Evolutionary conservation across 768 basidiomycete genomes (phyloP).

Genomic region (Mrakia hoshinonis): DNA sequence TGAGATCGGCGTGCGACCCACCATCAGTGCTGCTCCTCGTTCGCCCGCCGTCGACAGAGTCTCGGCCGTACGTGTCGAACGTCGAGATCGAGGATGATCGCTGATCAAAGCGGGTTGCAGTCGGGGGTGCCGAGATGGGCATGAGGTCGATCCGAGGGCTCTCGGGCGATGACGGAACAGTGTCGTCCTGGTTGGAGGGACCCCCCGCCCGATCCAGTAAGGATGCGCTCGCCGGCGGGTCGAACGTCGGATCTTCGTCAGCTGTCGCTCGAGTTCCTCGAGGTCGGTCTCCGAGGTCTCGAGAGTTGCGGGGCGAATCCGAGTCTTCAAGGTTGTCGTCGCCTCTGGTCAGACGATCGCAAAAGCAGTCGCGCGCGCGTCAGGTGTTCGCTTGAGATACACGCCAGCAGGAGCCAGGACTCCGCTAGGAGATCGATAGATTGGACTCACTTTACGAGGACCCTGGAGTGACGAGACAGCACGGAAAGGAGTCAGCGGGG

Average conservation of each 20-base stretch:
- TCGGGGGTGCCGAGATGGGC: not conserved
- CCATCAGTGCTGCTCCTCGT: not conserved
- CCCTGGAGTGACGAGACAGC: not conserved
- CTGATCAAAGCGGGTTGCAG: not conserved
- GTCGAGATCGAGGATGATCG: not conserved
- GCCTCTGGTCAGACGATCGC: not conserved
- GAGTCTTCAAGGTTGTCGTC: constrained; percentile 5
- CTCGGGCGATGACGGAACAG: not conserved
- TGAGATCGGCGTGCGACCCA: not conserved
- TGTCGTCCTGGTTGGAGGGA: not conserved
- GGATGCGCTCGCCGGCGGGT: not conserved
- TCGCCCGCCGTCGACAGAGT: not conserved
- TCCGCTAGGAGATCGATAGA: no score
- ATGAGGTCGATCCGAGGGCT: not conserved
- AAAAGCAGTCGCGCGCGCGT: not conserved
- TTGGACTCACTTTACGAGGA: constrained; percentile 18
- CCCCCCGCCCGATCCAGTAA: not conserved
- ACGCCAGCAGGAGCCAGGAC: no score
- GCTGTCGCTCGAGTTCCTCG: not conserved
- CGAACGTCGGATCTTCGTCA: not conserved
- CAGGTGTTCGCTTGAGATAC: not conserved
- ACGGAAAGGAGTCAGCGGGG: not conserved
- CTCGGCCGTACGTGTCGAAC: not conserved
- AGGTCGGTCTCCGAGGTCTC: not conserved
- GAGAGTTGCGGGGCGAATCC: not conserved